Conservation (phyloP, 495 filamentous ascomycete species). For the Aspergillus affinis region DNA sequence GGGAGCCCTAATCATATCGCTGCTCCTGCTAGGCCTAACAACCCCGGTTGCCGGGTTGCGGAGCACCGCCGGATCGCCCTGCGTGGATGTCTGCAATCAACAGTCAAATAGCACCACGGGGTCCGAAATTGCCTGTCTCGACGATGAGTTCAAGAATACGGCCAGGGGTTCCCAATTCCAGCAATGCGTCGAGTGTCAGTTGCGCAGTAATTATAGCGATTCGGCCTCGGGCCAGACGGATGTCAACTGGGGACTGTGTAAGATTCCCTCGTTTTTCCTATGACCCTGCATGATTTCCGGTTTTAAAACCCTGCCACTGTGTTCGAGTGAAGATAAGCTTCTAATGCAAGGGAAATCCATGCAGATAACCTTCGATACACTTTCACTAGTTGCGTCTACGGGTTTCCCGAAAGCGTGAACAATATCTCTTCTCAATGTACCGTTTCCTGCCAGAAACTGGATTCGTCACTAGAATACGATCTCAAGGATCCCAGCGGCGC, state of each 20-base stretch:
- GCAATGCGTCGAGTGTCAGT: constrained; percentile 57
- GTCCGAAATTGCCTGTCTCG: constrained; percentile 55
- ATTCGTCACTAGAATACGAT: constrained; percentile 34
- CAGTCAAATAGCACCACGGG: constrained; percentile 46
- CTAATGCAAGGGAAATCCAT: not conserved
- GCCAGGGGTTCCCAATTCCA: constrained; percentile 51
- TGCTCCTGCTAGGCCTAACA: constrained; percentile 21
- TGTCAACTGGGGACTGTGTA: constrained; percentile 61
- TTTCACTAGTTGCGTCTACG: constrained; percentile 46
- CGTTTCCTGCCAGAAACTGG: constrained; percentile 39
- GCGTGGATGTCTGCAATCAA: constrained; percentile 48
- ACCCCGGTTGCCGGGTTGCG: constrained; percentile 27
- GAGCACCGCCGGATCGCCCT: constrained; percentile 52
- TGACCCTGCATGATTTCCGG: not conserved
- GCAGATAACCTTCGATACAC: constrained; percentile 53
- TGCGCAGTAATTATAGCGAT: constrained; percentile 55
- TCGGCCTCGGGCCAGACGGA: constrained; percentile 50
- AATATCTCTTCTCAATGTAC: constrained; percentile 45
- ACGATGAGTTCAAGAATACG: constrained; percentile 45
- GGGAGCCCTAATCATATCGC: constrained; percentile 6
- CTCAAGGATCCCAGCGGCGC: constrained; percentile 27
- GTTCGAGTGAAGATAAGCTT: not conserved
- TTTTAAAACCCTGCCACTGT: not conserved
- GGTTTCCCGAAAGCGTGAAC: constrained; percentile 33
- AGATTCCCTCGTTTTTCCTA: constrained; percentile 17